Conservation (phyloP, 805 yeast species). For the Yamadazyma akitaensis region DNA sequence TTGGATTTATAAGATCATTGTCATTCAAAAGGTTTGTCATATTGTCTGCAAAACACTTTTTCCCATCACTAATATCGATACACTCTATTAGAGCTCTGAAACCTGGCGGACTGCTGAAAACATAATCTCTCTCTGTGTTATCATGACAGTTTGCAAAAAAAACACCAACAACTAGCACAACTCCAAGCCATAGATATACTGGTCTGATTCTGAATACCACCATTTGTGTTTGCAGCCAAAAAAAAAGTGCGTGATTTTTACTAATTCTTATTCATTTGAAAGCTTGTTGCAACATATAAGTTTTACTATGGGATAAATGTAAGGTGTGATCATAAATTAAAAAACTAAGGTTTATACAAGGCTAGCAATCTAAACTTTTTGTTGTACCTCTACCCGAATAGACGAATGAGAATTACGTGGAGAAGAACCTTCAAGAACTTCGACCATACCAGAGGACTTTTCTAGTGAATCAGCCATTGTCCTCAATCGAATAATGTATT, state of each 20-base stretch:
- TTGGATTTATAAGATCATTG: constrained; percentile 5
- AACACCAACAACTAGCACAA: neutral
- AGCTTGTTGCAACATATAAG: too few relatives aligned
- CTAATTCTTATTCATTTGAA: neutral
- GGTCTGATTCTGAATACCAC: neutral
- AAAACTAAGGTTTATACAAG: too few relatives aligned
- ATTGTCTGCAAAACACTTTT: constrained; percentile 16
- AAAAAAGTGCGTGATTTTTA: constrained; percentile 1
- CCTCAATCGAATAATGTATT: constrained; percentile 19
- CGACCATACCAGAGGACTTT: constrained; percentile 13
- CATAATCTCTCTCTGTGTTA: neutral
- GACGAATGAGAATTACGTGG: constrained; percentile 14
- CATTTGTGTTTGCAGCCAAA: constrained; percentile 5
- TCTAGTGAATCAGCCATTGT: constrained; percentile 17
- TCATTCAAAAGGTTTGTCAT: constrained; percentile 7
- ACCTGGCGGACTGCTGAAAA: neutral
- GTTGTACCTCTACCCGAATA: constrained; percentile 7
- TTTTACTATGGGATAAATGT: too few relatives aligned
- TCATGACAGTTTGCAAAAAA: neutral
- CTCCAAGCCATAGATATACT: neutral
- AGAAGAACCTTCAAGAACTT: constrained; percentile 17
- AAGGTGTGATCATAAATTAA: too few relatives aligned
- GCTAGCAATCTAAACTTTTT: constrained; percentile 7
- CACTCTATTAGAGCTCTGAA: constrained; percentile 15
- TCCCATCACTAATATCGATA: constrained; percentile 18